Percentiles rank a stretch among this genome's conserved stretches.
These are phyloP conservation scores for Tardiomyces depauwii DNA, from an alignment of 1,139 yeast species.

Conservation along the genomic window DNA sequence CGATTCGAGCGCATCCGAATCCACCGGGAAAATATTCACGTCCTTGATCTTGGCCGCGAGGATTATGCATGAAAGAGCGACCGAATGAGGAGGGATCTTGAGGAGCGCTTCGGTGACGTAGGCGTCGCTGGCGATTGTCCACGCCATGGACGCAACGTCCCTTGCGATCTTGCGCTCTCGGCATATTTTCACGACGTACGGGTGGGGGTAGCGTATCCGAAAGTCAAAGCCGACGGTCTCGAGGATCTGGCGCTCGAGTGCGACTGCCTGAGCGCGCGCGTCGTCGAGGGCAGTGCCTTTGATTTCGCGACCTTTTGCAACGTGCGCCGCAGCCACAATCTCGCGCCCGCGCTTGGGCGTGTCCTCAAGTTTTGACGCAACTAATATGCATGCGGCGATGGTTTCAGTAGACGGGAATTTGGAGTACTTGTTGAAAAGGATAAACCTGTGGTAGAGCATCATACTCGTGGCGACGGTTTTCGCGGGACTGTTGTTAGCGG, in stretches of 20 bases:
- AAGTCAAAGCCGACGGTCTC: slow-evolving; percentile 73
- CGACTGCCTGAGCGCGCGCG: slow-evolving; percentile 10
- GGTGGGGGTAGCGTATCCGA: slow-evolving; percentile 53
- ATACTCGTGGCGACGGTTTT: slow-evolving; percentile 56
- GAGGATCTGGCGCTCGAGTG: slow-evolving; percentile 53
- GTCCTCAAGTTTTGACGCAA: slow-evolving; percentile 80
- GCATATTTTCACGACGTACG: slow-evolving; percentile 55
- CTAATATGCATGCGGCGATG: slow-evolving; percentile 68
- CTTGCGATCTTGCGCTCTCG: slow-evolving; percentile 36
- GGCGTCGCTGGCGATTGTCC: slow-evolving; percentile 69
- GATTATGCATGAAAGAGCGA: slow-evolving; percentile 57
- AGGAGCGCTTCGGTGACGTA: slow-evolving; percentile 62
- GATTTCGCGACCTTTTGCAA: not conserved
- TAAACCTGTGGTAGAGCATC: slow-evolving; percentile 47
- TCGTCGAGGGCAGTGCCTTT: not conserved
- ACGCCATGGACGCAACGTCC: slow-evolving; percentile 36
- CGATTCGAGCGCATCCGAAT: slow-evolving; percentile 13
- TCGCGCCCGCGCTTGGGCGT: slow-evolving; percentile 73
- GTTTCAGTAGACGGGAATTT: slow-evolving; percentile 22
- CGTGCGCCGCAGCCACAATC: slow-evolving; percentile 27
- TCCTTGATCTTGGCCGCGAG: slow-evolving; percentile 35
- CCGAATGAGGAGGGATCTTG: slow-evolving; percentile 68
- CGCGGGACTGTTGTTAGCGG: slow-evolving; percentile 33
- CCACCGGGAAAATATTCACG: slow-evolving; percentile 16
- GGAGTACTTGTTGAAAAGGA: slow-evolving; percentile 2